A percentile compares a stretch with the other conserved stretches of the same genome.
Conservation (phyloP, 768 basidiomycete species). For the Amanita rimosa region DNA sequence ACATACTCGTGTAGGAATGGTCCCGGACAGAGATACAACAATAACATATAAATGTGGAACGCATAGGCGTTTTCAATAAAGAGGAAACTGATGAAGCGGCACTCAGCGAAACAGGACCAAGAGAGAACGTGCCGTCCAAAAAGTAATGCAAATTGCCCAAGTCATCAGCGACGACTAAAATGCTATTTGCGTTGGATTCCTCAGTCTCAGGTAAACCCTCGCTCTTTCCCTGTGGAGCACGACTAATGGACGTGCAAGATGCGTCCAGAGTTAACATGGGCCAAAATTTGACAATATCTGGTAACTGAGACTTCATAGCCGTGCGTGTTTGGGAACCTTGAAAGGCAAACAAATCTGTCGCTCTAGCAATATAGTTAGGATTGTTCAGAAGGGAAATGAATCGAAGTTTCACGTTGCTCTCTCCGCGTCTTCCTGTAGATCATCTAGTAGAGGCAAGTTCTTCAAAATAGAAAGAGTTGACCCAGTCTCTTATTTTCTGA, state of each 20-base stretch:
- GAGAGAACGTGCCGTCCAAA: conserved; percentile 66
- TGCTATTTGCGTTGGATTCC: conserved; percentile 47
- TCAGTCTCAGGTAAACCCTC: conserved; percentile 31
- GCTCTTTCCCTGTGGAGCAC: conserved; percentile 24
- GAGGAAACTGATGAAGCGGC: conserved; percentile 19
- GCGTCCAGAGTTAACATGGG: conserved; percentile 50
- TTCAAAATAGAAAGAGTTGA: conserved; percentile 63
- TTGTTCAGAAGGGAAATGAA: conserved; percentile 5
- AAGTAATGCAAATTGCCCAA: conserved; percentile 50
- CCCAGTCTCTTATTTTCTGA: conserved; percentile 48
- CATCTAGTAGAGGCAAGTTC: conserved; percentile 61
- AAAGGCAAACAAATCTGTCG: conserved; percentile 73
- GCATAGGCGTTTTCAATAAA: conserved; percentile 35
- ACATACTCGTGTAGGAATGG: conserved; percentile 19
- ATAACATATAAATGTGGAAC: conserved; percentile 40
- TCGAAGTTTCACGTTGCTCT: conserved; percentile 44
- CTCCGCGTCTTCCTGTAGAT: conserved; percentile 54
- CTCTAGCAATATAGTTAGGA: conserved; percentile 29
- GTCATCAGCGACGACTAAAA: conserved; percentile 51
- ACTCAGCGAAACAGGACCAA: conserved; percentile 42
- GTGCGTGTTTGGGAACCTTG: conserved; percentile 52
- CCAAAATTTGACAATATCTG: conserved; percentile 57
- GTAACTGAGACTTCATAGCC: conserved; percentile 31
- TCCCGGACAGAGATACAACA: conserved; percentile 17
- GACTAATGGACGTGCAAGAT: conserved; percentile 48